phyloP scores from a whole-genome alignment of 495 filamentous ascomycete genomes.

The Thozetella sp. region DNA sequence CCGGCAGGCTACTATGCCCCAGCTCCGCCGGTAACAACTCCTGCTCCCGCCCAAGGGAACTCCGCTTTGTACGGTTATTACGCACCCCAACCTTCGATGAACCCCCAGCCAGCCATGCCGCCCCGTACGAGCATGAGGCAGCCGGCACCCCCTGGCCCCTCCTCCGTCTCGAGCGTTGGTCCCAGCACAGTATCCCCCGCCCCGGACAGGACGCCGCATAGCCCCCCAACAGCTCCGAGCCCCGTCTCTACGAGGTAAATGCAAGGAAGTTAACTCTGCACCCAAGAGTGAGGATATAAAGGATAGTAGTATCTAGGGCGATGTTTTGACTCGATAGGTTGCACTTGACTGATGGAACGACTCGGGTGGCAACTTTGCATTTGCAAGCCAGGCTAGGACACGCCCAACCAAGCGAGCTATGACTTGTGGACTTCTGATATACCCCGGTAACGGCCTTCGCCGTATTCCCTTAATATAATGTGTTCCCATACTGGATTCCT shows the following conservation, averaged over 20 bases:
- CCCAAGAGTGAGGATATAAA: no score
- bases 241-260: neutral
- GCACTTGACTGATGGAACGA: no score
- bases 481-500: no score
- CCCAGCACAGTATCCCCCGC: neutral
- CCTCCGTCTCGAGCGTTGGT: neutral
- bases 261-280: neutral
- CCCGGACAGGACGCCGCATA: neutral
- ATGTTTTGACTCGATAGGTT: no score
- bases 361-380: no score
- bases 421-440: no score
- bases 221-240: neutral
- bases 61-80: slow-evolving; percentile 12
- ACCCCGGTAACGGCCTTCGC: no score
- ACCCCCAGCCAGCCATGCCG: neutral
- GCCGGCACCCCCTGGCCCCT: neutral
- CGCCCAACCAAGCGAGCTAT: no score
- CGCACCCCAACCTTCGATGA: neutral
- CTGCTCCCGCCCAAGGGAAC: no score
- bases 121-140: neutral
- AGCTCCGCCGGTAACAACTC: neutral
- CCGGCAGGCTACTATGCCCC: slow-evolving; percentile 17
- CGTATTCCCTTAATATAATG: no score
- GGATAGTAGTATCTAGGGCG: no score
- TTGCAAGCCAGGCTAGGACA: no score